Evolutionary conservation across 108 stramenopile genomes (phyloP).

Genomic region (Nannochloropsis salina): DNA sequence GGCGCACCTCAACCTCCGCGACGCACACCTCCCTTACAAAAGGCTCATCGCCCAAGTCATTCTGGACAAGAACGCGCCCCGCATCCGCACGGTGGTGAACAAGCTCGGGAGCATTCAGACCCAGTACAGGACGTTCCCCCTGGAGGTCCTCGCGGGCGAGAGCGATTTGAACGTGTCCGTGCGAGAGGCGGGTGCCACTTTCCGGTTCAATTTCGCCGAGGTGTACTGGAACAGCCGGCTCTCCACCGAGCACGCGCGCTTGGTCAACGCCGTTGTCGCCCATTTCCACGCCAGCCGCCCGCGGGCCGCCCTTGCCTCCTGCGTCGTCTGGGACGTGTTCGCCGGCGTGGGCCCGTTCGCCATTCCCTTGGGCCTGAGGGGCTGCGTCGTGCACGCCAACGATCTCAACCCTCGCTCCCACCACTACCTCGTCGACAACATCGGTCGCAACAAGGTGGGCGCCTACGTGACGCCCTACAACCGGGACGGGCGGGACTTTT

Average conservation of each 20-base stretch:
- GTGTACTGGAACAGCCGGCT: conserved; percentile 97
- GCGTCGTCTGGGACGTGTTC: conserved; percentile 81
- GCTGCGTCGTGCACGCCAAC: conserved; percentile 65
- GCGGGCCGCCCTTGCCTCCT: conserved; percentile 27
- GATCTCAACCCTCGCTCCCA: conserved; percentile 85
- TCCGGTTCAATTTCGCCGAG: conserved; percentile 78
- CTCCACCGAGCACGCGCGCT: conserved; percentile 69
- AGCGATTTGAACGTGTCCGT: conserved; percentile 59
- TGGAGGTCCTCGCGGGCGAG: conserved; percentile 86
- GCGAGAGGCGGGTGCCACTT: conserved; percentile 76
- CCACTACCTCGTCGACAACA: conserved; percentile 68
- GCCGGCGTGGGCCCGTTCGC: conserved; percentile 96
- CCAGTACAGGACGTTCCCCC: conserved; percentile 85
- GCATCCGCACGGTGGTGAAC: conserved; percentile 82
- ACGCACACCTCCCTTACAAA: conserved; percentile 77
- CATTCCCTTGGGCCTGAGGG: conserved; percentile 66
- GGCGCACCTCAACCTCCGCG: conserved; percentile 88
- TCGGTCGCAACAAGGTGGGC: conserved; percentile 68
- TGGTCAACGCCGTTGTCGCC: conserved; percentile 64
- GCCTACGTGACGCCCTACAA: conserved; percentile 61
- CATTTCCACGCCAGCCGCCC: conserved; percentile 21
- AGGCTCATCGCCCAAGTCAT: conserved; percentile 77
- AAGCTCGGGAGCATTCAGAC: conserved; percentile 84
- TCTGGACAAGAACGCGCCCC: conserved; percentile 72
- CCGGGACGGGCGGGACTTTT: conserved; percentile 76